These are phyloP conservation scores for Tricholoma terreum DNA, from an alignment of 768 basidiomycete genomes.

Conservation along the genomic window DNA sequence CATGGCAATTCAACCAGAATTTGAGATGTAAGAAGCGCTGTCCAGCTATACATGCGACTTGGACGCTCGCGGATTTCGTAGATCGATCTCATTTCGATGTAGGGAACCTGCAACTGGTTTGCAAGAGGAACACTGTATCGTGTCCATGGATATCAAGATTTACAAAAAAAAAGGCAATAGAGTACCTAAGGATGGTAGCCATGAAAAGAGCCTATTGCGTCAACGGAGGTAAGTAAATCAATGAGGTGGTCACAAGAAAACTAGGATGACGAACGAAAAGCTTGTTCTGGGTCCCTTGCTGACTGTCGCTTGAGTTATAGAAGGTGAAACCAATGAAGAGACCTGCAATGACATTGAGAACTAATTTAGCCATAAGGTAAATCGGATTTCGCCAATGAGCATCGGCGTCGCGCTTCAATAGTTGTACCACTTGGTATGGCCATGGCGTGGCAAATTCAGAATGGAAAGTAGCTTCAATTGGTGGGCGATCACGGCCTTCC, in stretches of 20 bases:
- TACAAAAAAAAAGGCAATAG: background rate
- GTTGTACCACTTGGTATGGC: slow-evolving; percentile 41
- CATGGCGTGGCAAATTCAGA: slow-evolving; percentile 53
- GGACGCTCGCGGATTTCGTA: slow-evolving; percentile 70
- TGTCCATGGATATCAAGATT: background rate
- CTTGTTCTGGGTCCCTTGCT: too few species aligned
- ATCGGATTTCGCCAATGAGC: slow-evolving; percentile 59
- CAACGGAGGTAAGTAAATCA: background rate
- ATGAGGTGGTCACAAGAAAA: slow-evolving; percentile 15
- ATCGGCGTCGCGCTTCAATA: slow-evolving; percentile 42
- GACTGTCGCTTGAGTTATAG: slow-evolving; percentile 49
- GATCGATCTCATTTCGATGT: slow-evolving; percentile 53
- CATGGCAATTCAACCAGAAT: slow-evolving; percentile 58
- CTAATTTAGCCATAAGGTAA: slow-evolving; percentile 57
- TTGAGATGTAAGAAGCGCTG: slow-evolving; percentile 52
- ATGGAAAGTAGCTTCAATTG: slow-evolving; percentile 35
- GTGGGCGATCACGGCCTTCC: slow-evolving; percentile 44
- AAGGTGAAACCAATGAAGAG: slow-evolving; percentile 67
- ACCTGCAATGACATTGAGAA: slow-evolving; percentile 51
- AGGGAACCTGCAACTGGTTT: slow-evolving; percentile 63
- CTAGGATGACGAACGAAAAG: slow-evolving; percentile 47
- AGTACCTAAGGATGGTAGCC: slow-evolving; percentile 43
- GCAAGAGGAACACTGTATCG: slow-evolving; percentile 44
- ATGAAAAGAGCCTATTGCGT: slow-evolving; percentile 49
- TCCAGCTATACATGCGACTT: slow-evolving; percentile 65